phyloP scores from a whole-genome alignment of 768 basidiomycete species.

The Pholiota conissans region DNA sequence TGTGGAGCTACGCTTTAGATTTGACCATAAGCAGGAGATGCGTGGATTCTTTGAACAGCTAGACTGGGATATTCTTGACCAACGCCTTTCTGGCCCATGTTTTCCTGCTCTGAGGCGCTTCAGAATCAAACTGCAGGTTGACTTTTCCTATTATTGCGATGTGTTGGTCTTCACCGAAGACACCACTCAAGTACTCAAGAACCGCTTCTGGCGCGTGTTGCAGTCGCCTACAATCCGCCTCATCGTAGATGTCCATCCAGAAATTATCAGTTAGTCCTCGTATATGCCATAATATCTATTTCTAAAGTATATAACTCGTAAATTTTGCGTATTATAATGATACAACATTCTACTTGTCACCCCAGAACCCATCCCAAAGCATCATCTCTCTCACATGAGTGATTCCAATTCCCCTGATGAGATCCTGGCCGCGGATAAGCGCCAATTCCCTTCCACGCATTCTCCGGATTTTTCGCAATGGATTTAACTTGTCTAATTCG shows the following conservation, averaged over 20 bases:
- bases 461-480: conserved; percentile 63
- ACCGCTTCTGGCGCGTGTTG: background rate
- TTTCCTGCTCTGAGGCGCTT: background rate
- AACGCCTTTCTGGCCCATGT: background rate
- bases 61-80: background rate
- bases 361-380: conserved; percentile 51
- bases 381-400: conserved; percentile 35
- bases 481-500: conserved; percentile 67
- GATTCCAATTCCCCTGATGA: conserved; percentile 51
- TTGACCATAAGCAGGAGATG: background rate
- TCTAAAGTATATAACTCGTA: background rate
- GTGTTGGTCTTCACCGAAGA: background rate
- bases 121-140: background rate
- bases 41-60: background rate
- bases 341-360: background rate
- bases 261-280: background rate
- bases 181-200: background rate
- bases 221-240: background rate
- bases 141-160: background rate
- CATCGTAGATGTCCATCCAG: background rate
- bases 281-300: background rate
- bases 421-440: conserved; percentile 74
- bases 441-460: conserved; percentile 88
- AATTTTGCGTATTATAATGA: background rate
- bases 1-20: background rate